phyloP scores from a whole-genome alignment of 768 basidiomycete genomes.

The Psilocybe sp. region DNA sequence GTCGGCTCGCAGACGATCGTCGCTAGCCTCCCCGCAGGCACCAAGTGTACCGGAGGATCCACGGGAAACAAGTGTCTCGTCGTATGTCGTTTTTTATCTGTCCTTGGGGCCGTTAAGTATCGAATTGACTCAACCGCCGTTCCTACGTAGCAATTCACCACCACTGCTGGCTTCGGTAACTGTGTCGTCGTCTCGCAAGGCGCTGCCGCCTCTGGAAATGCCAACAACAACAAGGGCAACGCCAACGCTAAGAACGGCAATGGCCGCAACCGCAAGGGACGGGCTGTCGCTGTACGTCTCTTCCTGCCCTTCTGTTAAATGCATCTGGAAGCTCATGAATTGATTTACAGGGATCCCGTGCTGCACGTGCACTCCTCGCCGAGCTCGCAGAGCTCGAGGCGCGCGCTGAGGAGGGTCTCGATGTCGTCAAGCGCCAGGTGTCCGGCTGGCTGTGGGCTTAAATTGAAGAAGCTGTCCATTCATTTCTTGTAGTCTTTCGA shows the following conservation, averaged over 20 bases:
- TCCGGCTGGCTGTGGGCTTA: slow-evolving; percentile 29
- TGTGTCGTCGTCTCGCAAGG: slow-evolving; percentile 47
- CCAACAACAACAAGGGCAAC: slow-evolving; percentile 3
- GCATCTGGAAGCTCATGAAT: neutral
- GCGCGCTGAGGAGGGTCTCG: slow-evolving; percentile 21
- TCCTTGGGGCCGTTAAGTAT: neutral
- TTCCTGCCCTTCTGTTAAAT: neutral
- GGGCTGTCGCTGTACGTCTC: slow-evolving; percentile 8
- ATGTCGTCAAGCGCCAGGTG: slow-evolving; percentile 21
- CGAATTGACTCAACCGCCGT: neutral
- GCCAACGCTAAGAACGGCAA: slow-evolving; percentile 8
- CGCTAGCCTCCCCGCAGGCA: slow-evolving; percentile 45
- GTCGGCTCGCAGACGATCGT: slow-evolving; percentile 37
- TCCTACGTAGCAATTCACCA: slow-evolving; percentile 36
- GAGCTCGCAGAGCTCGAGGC: slow-evolving; percentile 16
- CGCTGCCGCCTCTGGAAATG: slow-evolving; percentile 12
- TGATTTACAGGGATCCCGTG: slow-evolving; percentile 32
- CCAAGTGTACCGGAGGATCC: slow-evolving; percentile 48
- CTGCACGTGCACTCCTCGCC: slow-evolving; percentile 33
- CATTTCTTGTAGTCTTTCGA: no score
- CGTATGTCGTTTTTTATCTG: slow-evolving; percentile 22
- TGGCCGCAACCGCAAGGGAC: slow-evolving; percentile 4
- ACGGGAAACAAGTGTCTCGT: slow-evolving; percentile 45
- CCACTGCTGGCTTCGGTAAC: slow-evolving; percentile 51
- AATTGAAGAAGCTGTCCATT: slow-evolving; percentile 1